Percentiles rank a stretch among this genome's conserved stretches.
Conservation (phyloP, 2,329 filamentous ascomycete genomes). For the Emergomyces pasteurianus region DNA sequence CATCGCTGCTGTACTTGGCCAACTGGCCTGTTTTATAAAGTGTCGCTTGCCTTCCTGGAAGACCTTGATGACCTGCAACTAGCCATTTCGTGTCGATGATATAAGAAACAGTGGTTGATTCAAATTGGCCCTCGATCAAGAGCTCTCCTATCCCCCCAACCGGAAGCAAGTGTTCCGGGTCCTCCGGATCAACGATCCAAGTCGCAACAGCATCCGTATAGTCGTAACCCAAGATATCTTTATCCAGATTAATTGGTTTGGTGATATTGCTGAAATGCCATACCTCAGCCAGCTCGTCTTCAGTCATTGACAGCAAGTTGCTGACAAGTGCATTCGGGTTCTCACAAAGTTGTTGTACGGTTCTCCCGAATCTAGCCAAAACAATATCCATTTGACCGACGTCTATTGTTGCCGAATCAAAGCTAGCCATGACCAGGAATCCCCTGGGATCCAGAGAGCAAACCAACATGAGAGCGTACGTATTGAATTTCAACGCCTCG, state of each 20-base stretch:
- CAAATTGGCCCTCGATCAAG: conserved; percentile 17
- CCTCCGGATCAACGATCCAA: conserved; percentile 18
- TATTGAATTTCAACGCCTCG: conserved; percentile 44
- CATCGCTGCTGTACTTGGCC: conserved; percentile 4
- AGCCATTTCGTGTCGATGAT: neutral
- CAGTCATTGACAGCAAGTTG: neutral
- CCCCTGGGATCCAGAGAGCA: conserved; percentile 47
- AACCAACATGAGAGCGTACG: conserved; percentile 51
- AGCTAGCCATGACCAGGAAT: conserved; percentile 51
- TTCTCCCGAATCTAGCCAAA: conserved; percentile 38
- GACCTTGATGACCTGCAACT: neutral
- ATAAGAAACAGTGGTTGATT: neutral
- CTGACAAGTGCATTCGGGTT: neutral
- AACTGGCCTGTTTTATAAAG: conserved; percentile 4
- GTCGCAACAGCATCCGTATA: conserved; percentile 8
- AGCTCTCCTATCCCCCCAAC: conserved; percentile 21
- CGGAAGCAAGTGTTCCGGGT: conserved; percentile 15
- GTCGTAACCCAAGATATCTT: neutral
- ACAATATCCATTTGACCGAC: conserved; percentile 40
- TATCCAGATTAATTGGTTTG: neutral
- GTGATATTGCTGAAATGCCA: conserved; percentile 4
- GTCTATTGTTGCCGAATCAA: conserved; percentile 45
- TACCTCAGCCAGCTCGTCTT: conserved; percentile 1
- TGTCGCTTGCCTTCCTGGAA: neutral
- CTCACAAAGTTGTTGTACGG: conserved; percentile 20